These are phyloP conservation scores for Fusarium phyllophilum DNA, from an alignment of 2,329 filamentous ascomycete species.

Conservation along the genomic window DNA sequence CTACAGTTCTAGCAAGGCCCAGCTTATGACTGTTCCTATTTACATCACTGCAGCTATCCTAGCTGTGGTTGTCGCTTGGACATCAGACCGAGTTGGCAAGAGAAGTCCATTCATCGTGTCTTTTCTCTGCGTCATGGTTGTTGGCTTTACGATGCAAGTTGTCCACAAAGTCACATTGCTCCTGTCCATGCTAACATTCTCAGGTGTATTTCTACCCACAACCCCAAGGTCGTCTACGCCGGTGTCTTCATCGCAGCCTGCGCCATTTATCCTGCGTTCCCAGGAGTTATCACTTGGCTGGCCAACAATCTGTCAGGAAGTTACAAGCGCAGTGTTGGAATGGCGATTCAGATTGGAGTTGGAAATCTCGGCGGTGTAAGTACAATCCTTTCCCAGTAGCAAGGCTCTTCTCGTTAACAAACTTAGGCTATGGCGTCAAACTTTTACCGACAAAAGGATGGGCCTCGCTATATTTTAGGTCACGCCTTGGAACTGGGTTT, in stretches of 20 bases:
- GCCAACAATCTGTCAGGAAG: conserved; percentile 78
- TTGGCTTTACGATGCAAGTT: conserved; percentile 66
- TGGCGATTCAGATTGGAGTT: conserved; percentile 71
- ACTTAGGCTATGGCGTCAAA: conserved; percentile 74
- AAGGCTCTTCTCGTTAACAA: background rate
- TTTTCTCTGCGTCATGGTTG: conserved; percentile 62
- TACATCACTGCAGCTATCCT: conserved; percentile 71
- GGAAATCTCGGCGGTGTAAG: conserved; percentile 66
- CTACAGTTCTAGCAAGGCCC: conserved; percentile 66
- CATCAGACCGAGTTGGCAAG: conserved; percentile 65
- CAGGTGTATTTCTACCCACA: conserved; percentile 67
- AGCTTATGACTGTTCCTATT: conserved; percentile 72
- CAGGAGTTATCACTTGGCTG: conserved; percentile 82
- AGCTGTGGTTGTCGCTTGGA: conserved; percentile 62
- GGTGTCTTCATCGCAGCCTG: conserved; percentile 81
- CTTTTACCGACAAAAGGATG: conserved; percentile 69
- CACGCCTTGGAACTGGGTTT: conserved; percentile 63
- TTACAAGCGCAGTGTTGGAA: conserved; percentile 72
- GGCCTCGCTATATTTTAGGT: conserved; percentile 60
- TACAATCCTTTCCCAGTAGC: background rate
- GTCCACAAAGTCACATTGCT: fast-evolving
- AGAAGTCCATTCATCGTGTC: conserved; percentile 65
- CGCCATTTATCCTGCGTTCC: conserved; percentile 82
- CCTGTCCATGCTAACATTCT: background rate
- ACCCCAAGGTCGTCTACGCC: conserved; percentile 73